These are phyloP conservation scores for Phalaenopsis aphrodite DNA, from an alignment of 106 monocot species.

Conservation along the genomic window DNA sequence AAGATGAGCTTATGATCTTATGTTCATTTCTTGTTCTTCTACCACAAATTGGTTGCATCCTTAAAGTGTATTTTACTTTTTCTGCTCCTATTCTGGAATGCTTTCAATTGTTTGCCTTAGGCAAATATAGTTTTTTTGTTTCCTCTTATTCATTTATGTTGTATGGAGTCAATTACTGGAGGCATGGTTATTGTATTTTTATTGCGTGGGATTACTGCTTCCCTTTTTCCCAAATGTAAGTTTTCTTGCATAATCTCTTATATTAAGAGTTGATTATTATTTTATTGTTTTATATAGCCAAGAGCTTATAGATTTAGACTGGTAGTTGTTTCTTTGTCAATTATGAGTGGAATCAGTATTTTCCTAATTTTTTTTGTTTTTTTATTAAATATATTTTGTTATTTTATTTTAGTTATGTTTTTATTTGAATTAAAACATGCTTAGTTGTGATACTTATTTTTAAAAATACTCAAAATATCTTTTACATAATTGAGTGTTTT, in stretches of 20 bases:
- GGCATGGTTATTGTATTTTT: background rate
- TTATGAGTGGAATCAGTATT: too few species aligned
- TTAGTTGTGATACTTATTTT: too few species aligned
- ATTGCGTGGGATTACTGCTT: background rate
- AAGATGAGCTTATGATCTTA: conserved; percentile 33
- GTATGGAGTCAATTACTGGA: background rate
- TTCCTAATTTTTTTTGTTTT: too few species aligned
- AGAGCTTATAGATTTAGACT: too few species aligned
- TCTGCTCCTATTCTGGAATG: background rate
- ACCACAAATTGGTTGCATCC: background rate
- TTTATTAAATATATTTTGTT: too few species aligned
- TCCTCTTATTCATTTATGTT: background rate
- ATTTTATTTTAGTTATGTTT: too few species aligned
- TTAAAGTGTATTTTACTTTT: background rate
- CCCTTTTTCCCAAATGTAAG: background rate
- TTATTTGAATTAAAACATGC: too few species aligned
- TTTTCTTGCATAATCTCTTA: background rate
- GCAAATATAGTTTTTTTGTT: too few species aligned
- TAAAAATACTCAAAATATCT: too few species aligned
- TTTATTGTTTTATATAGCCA: background rate
- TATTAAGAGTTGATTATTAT: background rate
- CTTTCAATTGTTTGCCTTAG: background rate
- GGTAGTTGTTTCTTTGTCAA: too few species aligned
- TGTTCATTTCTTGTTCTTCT: background rate
- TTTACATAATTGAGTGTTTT: too few species aligned